phyloP scores from a whole-genome alignment of 208 protist genomes.

The Willaertia magna region DNA sequence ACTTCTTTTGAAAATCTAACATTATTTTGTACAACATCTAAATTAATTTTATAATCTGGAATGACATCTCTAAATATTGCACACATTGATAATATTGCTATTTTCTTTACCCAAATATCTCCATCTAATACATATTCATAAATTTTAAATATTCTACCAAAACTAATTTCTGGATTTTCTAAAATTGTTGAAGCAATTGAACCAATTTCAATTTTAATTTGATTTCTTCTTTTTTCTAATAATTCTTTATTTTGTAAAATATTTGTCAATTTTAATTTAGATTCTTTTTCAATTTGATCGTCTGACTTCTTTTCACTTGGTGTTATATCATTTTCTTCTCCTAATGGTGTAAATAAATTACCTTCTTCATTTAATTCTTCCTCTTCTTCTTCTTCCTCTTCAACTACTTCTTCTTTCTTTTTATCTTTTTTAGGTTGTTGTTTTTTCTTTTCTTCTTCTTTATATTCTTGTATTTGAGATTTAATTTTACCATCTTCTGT shows the following conservation, averaged over 20 bases:
- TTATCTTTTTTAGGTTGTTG: constrained; percentile 12
- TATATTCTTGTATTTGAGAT: background rate
- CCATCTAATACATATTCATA: background rate
- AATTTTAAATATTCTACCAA: background rate
- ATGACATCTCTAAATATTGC: background rate
- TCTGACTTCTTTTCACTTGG: constrained; percentile 5
- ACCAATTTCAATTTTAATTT: background rate
- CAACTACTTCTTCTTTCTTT: constrained; percentile 13
- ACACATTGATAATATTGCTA: background rate
- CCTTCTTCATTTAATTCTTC: constrained; percentile 19
- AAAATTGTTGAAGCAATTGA: background rate
- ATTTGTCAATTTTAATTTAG: background rate
- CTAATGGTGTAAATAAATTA: background rate
- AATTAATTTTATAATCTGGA: constrained; percentile 2
- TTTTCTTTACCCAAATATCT: background rate
- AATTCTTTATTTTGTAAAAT: background rate
- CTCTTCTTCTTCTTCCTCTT: constrained; percentile 3
- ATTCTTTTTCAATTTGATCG: constrained; percentile 17
- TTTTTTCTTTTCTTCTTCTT: constrained; percentile 16
- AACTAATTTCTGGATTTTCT: background rate
- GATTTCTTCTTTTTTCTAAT: background rate
- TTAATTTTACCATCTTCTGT: constrained; percentile 1
- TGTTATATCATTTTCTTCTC: constrained; percentile 9
- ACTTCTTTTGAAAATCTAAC: background rate
- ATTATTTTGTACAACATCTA: background rate